Evolutionary conservation across 306 rosid species (phyloP), one percentile per base, ranked within the genome.

Genomic region (Quillaja saponaria): DNA sequence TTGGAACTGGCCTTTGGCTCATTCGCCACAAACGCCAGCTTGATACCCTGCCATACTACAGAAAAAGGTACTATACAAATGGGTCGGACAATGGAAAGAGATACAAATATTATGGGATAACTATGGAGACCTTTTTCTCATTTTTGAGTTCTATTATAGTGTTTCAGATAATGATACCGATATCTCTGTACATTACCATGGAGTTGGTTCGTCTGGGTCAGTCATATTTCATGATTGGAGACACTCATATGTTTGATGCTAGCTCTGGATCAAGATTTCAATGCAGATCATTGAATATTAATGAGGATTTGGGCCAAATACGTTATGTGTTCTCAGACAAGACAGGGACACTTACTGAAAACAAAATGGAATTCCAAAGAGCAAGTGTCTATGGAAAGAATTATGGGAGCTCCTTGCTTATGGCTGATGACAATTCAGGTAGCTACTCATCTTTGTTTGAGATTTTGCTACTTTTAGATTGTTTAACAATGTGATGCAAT

Each of bases 161-260:
- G 76, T 94, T 94, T 71, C 99, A 94, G 91, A 94, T 94, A 34
- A 94, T 94, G 99, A 94, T 94, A 78, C 99, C 99, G 6, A 94
- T 94, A 74, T 89, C 99, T 54, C 96, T 94, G 37, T 94, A 94
- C 76, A 94, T 94, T 67, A 86, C 97, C 3, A 87, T 94, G 97
- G 99, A 94, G 80, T 78, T 94, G 80, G 97, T 94, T 66, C 86
- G 99, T 35, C 71, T 94, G 76, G 96, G 99, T 40, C 99, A 94
- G 91, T 85, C 99, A 49, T 94, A 87, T 80, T 94, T 94, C 82
- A 89, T 94, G 99, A 89, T 94, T 60, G 95, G 83, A 65, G 99
- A 94, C 44, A 15, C 60, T 69, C 84, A 94, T 64, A 84, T 94
- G 95, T 89, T 69, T 68, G 80, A 74, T 55, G 56, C 76, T 40